Conservation (phyloP, 768 basidiomycete genomes). For the Agaricus sinodeliciosus region DNA sequence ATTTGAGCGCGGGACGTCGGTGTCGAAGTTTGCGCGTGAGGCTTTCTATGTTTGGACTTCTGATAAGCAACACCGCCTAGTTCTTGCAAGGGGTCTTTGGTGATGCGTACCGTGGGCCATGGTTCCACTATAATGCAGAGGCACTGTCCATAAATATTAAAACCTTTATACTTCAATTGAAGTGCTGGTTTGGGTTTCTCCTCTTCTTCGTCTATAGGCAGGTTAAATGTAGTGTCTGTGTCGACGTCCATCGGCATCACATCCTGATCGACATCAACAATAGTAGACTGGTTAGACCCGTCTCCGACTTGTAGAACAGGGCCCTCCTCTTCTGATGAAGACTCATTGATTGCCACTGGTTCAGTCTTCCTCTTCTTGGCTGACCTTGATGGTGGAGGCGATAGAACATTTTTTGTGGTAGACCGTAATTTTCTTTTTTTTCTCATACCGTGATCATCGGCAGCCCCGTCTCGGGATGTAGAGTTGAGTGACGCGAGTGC, state of each 20-base stretch:
- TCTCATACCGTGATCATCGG: background rate
- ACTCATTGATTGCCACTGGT: background rate
- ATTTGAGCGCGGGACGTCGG: conserved; percentile 34
- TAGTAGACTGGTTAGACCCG: background rate
- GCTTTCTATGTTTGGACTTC: background rate
- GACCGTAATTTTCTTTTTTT: conserved; percentile 4
- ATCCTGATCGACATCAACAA: conserved; percentile 13
- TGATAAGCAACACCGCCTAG: background rate
- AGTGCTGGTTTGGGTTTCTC: conserved; percentile 72
- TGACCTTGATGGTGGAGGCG: conserved; percentile 4
- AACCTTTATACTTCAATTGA: conserved; percentile 62
- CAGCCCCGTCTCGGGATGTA: background rate
- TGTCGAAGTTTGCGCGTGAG: background rate
- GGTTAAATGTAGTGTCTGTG: conserved; percentile 18
- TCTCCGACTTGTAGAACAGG: background rate
- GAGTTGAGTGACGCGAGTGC: background rate
- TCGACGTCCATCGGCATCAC: background rate
- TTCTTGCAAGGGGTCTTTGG: background rate
- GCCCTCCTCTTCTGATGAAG: background rate
- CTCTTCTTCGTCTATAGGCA: conserved; percentile 53
- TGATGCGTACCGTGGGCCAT: conserved; percentile 47
- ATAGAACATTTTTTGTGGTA: background rate
- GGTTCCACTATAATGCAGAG: conserved; percentile 83
- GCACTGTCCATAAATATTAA: conserved; percentile 63
- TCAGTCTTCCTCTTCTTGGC: conserved; percentile 14